These are phyloP conservation scores for Auriculariales sp. DNA, from an alignment of 768 basidiomycete species.

Conservation along the genomic window DNA sequence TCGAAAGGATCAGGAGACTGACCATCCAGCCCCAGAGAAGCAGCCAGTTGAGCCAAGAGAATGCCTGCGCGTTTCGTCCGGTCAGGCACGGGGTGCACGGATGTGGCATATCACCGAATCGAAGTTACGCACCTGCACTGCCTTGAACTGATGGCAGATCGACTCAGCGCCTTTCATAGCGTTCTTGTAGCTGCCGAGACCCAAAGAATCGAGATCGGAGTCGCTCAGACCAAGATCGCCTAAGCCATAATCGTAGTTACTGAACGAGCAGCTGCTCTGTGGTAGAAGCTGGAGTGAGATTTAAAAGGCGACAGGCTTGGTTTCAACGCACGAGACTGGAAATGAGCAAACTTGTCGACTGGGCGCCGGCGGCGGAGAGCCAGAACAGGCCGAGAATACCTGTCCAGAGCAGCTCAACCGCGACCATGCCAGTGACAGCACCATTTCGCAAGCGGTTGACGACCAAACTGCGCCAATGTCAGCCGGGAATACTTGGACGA, in stretches of 20 bases:
- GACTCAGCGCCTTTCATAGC: background rate
- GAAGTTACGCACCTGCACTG: no score
- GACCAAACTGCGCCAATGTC: slow-evolving; percentile 10
- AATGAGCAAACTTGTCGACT: slow-evolving; percentile 5
- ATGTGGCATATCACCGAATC: no score
- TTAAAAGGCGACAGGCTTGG: no score
- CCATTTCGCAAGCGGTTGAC: slow-evolving; percentile 14
- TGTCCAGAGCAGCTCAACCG: slow-evolving; percentile 15
- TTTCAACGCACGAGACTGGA: no score
- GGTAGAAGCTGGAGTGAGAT: no score
- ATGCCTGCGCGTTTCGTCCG: no score
- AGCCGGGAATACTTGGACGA: background rate
- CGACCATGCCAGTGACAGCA: slow-evolving; percentile 16
- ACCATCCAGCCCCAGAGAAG: slow-evolving; percentile 14
- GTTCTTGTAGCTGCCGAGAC: slow-evolving; percentile 10
- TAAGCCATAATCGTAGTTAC: background rate
- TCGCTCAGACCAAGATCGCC: background rate
- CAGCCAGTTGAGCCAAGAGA: slow-evolving; percentile 2
- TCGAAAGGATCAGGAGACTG: slow-evolving; percentile 17
- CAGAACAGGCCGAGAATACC: slow-evolving; percentile 17
- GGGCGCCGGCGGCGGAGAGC: slow-evolving; percentile 12
- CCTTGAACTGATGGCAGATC: slow-evolving; percentile 8
- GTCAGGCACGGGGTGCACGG: no score
- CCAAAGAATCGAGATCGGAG: background rate
- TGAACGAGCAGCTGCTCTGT: no score